A percentile compares a stretch with the other conserved stretches of the same genome.
phyloP scores from a whole-genome alignment of 1,284 basidiomycete genomes.

The Trichosporon sp. region DNA sequence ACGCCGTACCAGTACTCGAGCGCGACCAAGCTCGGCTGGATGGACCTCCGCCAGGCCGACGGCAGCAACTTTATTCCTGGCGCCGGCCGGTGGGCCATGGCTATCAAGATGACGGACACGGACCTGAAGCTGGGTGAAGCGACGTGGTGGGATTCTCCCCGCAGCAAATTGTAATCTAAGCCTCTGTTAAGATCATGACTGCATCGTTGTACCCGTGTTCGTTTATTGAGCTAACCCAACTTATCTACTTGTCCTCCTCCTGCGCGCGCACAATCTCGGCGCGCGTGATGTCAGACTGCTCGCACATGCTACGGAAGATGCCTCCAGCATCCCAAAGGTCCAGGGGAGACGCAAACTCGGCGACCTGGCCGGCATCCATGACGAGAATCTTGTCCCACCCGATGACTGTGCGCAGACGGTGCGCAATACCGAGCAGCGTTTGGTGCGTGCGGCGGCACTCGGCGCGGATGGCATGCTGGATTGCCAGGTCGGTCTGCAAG shows the following conservation, averaged over 20 bases:
- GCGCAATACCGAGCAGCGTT: constrained; percentile 57
- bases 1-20: constrained; percentile 7
- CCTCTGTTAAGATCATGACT: neutral
- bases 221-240: no score
- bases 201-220: neutral
- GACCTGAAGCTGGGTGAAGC: neutral
- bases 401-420: constrained; percentile 66
- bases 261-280: constrained; percentile 40
- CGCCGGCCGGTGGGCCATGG: neutral
- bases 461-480: constrained; percentile 61
- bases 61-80: neutral
- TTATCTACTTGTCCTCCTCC: neutral
- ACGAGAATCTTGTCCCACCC: constrained; percentile 66
- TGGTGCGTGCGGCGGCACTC: constrained; percentile 55
- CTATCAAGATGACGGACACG: neutral
- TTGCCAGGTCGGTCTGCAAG: constrained; percentile 62
- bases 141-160: neutral
- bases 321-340: constrained; percentile 57
- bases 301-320: constrained; percentile 65
- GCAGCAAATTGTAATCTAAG: neutral
- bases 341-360: constrained; percentile 67
- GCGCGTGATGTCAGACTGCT: constrained; percentile 48
- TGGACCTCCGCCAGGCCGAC: constrained; percentile 6
- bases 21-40: neutral
- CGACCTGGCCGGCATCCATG: constrained; percentile 61